Base-by-base conservation (phyloP, 768 basidiomycete species). In the Gymnopilus junonius region DNA sequence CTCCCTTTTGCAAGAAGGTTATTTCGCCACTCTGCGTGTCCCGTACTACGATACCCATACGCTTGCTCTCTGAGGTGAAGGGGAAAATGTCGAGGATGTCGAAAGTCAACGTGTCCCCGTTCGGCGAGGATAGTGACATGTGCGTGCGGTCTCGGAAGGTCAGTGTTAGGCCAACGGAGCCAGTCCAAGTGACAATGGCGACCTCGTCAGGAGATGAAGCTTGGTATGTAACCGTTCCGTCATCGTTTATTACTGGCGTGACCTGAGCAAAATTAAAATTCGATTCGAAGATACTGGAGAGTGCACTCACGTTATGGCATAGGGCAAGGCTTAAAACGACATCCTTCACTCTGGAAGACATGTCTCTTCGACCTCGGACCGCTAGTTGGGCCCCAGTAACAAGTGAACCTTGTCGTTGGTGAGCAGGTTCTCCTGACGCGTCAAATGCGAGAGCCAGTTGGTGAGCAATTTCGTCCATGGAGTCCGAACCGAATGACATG, bases 141-240 rank as follows among this genome's bases (percentile, higher is more conserved):
- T 84, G 85, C 1, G 91, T 92, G 39, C 97, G 93, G 73, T 97
- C 95, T 27, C 97, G 92, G 72, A 88, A 90, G 21, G 88, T 86
- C 35, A 99, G 87, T 0, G 93, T 93, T 3, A 99, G 80, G 0
- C 97, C 97, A 65, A 99, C 92, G 0, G 94, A 95, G 65, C 94
- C 91, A 8, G 97, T 99, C 94, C 95, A 99, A 63, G 89, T 90
- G 37, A 99, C 97, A 68, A 99, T 99, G 43, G 97, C 97, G 45
- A 99, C 97, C 79, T 99, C 97, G 71, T 99, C 97, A 0, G 97
- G 97, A 1, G 97, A 99, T 0, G 96, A 97, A 0, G 97, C 97
- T 82, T 99, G 97, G 73, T 99, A 99, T 0, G 97, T 98, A 39
- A 97, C 87, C 1, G 89, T 88, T 8, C 94, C 95, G 69, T 99